Base-by-base conservation (phyloP, 441 rosid genomes). In the Arabidopsis hybrid region DNA sequence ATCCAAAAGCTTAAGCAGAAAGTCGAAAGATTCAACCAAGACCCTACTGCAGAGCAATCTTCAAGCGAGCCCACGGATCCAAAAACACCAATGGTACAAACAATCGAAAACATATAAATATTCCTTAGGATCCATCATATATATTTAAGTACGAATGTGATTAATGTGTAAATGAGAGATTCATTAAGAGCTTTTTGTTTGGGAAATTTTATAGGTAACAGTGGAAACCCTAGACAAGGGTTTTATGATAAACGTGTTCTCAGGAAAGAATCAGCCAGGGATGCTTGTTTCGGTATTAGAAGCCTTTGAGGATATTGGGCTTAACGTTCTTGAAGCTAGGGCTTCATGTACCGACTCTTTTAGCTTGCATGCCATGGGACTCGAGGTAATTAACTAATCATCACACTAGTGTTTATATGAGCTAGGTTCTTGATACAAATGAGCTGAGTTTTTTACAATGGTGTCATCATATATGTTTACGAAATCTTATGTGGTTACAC, bases 151-250 rank as follows among this genome's bases (percentile, higher is more conserved):
- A 31, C 67, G 35, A 13, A 49, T 17, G 38, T 58, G 45, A 74
- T 12, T 11, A 17, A 38, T 66, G 50, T 40, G 56, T 21, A 21
- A 21, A 21, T 59, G 73, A 52, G 21, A 60, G 3, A 67, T 52
- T 60, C 21, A 60, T 14, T 8, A 40, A 39, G 29, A 73, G 18
- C 6, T 59, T 38, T 56, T 8, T 63, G 17, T 36, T 50, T 67
- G 60, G 72, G 8, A 29, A 29, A 7, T 34, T 60, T 64, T 65
- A 14, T 59, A 52, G 83, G 97, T 92, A 58, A 81, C 82, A n/a
- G 99, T 95, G 60, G 93, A 91, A 87, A 85, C 87, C 82, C 88
- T 91, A 83, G 91, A 92, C 60, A 91, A 79, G 78, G 97, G 97
- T 45, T 89, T 89, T 66, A 77, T 89, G 60, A 84, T 95, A 71